phyloP scores from a whole-genome alignment of 2,329 filamentous ascomycete genomes.

The Mariannaea elegans region DNA sequence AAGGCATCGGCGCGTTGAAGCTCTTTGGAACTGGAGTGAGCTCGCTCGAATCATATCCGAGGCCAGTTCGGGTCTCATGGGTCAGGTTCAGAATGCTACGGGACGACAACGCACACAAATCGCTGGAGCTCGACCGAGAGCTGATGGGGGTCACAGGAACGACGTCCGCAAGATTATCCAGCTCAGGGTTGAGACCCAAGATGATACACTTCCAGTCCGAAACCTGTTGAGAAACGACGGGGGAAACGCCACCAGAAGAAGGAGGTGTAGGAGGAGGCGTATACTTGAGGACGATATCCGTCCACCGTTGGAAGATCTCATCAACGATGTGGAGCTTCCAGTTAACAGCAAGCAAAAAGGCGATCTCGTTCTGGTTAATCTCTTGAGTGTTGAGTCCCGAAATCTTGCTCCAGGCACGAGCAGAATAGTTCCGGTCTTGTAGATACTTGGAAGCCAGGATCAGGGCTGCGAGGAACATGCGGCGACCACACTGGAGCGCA shows the following conservation, averaged over 20 bases:
- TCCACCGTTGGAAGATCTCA: conserved; percentile 89
- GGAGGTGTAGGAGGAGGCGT: conserved; percentile 75
- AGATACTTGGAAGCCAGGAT: conserved; percentile 98
- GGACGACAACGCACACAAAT: conserved; percentile 50
- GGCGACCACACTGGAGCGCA: conserved; percentile 91
- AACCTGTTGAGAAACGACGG: conserved; percentile 56
- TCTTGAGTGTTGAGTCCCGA: conserved; percentile 92
- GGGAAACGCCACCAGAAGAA: conserved; percentile 58
- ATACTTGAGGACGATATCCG: conserved; percentile 87
- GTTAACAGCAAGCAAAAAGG: conserved; percentile 87
- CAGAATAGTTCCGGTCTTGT: conserved; percentile 97
- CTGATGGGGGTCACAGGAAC: conserved; percentile 46
- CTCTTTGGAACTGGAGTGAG: conserved; percentile 52
- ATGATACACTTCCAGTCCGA: conserved; percentile 68
- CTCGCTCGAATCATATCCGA: conserved; percentile 50
- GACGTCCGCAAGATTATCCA: conserved; percentile 68
- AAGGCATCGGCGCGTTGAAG: conserved; percentile 55
- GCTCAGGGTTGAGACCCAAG: conserved; percentile 62
- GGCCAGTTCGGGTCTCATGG: conserved; percentile 46
- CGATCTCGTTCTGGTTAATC: conserved; percentile 96
- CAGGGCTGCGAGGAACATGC: conserved; percentile 95
- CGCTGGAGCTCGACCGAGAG: conserved; percentile 43
- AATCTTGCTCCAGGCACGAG: conserved; percentile 98
- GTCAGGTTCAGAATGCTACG: conserved; percentile 56
- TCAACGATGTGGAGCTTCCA: conserved; percentile 97